A percentile compares a stretch with the other conserved stretches of the same genome.
Evolutionary conservation across 148 eudicot genomes (phyloP).

Genomic region (Persicaria tinctoria): DNA sequence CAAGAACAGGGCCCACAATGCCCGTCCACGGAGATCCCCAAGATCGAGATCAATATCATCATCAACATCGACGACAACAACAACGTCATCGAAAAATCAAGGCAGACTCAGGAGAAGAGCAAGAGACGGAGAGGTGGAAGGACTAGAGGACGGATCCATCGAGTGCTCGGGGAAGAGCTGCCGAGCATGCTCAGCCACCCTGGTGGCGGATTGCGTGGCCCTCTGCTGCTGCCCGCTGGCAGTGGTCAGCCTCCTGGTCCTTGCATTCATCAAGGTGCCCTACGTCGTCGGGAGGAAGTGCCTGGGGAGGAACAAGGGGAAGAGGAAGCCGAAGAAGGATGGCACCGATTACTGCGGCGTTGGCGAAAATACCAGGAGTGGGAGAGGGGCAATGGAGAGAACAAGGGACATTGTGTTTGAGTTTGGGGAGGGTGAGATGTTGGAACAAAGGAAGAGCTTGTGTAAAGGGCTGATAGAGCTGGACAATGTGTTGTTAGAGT

Average conservation of each 20-base stretch:
- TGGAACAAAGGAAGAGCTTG: constrained; percentile 32
- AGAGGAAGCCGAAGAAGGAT: constrained; percentile 11
- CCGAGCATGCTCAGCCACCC: constrained; percentile 56
- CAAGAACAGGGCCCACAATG: not conserved
- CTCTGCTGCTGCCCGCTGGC: constrained; percentile 91
- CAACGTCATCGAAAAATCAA: not conserved
- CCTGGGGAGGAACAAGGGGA: constrained; percentile 34
- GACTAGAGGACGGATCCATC: constrained; percentile 27
- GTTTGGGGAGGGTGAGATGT: constrained; percentile 22
- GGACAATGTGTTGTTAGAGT: constrained; percentile 64
- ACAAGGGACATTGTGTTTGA: constrained; percentile 33
- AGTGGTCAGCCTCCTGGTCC: constrained; percentile 47
- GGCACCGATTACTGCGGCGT: not conserved
- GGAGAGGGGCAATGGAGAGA: constrained; percentile 10
- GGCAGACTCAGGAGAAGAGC: not conserved
- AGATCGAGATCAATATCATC: not conserved
- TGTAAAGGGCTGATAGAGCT: constrained; percentile 49
- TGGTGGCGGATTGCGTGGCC: constrained; percentile 85
- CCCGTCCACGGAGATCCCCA: not conserved
- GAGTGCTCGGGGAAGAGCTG: constrained; percentile 73
- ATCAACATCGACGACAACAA: not conserved
- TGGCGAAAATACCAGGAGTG: not conserved
- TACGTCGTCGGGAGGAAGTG: constrained; percentile 57
- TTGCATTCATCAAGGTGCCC: constrained; percentile 77
- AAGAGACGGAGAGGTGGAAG: constrained; percentile 13